Evolutionary conservation across 2,329 filamentous ascomycete species (phyloP), one percentile per base, ranked within the genome.

Genomic region (Alternaria sp.): DNA sequence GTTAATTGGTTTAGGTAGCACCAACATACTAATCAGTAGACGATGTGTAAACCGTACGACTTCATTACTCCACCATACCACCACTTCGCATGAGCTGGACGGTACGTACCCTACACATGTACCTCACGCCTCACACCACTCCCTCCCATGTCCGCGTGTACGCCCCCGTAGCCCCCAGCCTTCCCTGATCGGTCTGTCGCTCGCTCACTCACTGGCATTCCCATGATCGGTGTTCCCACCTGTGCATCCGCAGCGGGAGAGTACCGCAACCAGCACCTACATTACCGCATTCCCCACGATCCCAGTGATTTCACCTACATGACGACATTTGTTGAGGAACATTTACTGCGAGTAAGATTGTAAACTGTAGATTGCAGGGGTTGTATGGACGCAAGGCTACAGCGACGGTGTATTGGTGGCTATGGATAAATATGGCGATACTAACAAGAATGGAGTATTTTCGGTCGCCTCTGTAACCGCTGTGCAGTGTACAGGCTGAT

Each of bases 161-260:
- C 28, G n/a, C 21, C 36, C 36, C 36, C 25, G 4, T 15, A 17
- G 15, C n/a, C 49, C 36, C 36, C 8, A 40, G 36, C 36, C 9
- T 40, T 45, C 28, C 40, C 61, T 64, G 57, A 61, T 61, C 61
- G 47, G 40, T 40, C 15, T 40, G 36, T 59, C 32, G 21, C 17
- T 45, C 26, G 15, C 21, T 26, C 26, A 36, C 21, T 26, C 26
- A 36, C n/a, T 32, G 17, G 17, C 26, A 28, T 25, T 13, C 49
- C n/a, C 28, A 4, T 63, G 7, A 68, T 69, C 68, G 64, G 68
- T 69, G 62, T 67, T 55, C 59, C 59, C 23, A 25, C 23, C 59
- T 45, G 54, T 51, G 57, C 64, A 65, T 64, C 49, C 49, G 47
- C 60, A 46, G 64, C 68, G 64, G 66, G 36, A 40, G 15, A 40